Conservation (phyloP, 345 rosid species). For the Corymbia maculata region DNA sequence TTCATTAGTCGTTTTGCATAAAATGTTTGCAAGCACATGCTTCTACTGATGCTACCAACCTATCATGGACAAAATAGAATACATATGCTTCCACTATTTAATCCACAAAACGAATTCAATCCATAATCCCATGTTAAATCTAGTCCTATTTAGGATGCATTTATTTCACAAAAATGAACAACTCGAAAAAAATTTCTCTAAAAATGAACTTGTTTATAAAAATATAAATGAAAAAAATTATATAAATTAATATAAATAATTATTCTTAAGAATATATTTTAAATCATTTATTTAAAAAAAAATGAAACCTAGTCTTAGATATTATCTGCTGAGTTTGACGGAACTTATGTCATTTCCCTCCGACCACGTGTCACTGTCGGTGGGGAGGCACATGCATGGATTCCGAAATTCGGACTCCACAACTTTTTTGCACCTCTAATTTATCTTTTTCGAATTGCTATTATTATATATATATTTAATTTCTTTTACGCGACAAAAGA, state of each 20-base stretch:
- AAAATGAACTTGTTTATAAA: neutral
- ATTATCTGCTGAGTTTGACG: neutral
- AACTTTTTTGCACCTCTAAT: neutral
- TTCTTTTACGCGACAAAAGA: neutral
- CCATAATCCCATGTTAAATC: neutral
- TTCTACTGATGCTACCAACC: neutral
- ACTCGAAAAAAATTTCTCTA: neutral
- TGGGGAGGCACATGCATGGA: neutral
- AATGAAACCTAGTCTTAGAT: too few relatives aligned
- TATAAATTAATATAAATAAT: too few relatives aligned
- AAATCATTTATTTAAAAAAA: too few relatives aligned
- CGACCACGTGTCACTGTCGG: neutral
- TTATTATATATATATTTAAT: neutral
- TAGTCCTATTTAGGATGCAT: too few relatives aligned
- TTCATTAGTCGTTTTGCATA: neutral
- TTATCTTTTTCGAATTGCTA: neutral
- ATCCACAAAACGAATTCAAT: neutral
- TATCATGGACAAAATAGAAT: neutral
- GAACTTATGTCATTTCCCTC: neutral
- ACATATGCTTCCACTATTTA: neutral
- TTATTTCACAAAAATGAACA: too few relatives aligned
- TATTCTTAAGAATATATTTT: too few relatives aligned
- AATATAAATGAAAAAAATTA: neutral
- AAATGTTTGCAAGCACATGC: neutral
- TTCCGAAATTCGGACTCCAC: neutral